phyloP scores from a whole-genome alignment of 768 basidiomycete genomes.

The Kwoniella pini region DNA sequence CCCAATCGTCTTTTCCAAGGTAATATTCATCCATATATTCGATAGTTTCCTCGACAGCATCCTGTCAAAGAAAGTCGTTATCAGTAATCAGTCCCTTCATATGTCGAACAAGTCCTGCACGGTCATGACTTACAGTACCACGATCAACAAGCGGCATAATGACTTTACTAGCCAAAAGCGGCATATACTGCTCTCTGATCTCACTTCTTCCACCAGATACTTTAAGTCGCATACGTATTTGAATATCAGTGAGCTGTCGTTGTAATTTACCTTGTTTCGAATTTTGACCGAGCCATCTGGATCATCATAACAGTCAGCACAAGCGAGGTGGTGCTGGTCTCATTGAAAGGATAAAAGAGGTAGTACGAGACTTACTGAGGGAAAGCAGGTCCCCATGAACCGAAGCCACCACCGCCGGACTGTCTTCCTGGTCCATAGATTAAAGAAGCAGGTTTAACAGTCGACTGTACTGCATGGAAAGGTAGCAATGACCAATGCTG shows the following conservation, averaged over 20 bases:
- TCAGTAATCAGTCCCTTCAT: neutral
- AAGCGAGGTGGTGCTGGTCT: too few relatives aligned
- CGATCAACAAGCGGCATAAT: slow-evolving; percentile 73
- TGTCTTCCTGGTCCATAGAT: slow-evolving; percentile 65
- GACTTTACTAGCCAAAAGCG: slow-evolving; percentile 78
- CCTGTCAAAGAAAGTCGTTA: slow-evolving; percentile 58
- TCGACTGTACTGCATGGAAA: slow-evolving; percentile 84
- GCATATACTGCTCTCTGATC: slow-evolving; percentile 87
- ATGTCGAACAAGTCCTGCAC: neutral
- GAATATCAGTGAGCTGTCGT: slow-evolving; percentile 81
- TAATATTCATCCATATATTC: slow-evolving; percentile 91
- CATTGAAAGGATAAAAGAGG: too few relatives aligned
- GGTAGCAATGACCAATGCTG: slow-evolving; percentile 98
- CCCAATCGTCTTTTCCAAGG: slow-evolving; percentile 93
- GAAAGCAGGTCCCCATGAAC: slow-evolving; percentile 60
- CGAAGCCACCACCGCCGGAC: slow-evolving; percentile 23
- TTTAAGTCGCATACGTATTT: slow-evolving; percentile 91
- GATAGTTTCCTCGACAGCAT: slow-evolving; percentile 78
- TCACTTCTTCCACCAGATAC: slow-evolving; percentile 87
- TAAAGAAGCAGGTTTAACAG: slow-evolving; percentile 80
- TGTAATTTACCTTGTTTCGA: slow-evolving; percentile 83
- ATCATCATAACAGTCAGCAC: neutral
- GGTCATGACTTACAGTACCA: slow-evolving; percentile 65
- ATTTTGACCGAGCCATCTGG: slow-evolving; percentile 95
- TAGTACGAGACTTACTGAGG: slow-evolving; percentile 66